These are phyloP conservation scores for Eucalyptus microcorys DNA, from an alignment of 345 rosid genomes.

Conservation along the genomic window DNA sequence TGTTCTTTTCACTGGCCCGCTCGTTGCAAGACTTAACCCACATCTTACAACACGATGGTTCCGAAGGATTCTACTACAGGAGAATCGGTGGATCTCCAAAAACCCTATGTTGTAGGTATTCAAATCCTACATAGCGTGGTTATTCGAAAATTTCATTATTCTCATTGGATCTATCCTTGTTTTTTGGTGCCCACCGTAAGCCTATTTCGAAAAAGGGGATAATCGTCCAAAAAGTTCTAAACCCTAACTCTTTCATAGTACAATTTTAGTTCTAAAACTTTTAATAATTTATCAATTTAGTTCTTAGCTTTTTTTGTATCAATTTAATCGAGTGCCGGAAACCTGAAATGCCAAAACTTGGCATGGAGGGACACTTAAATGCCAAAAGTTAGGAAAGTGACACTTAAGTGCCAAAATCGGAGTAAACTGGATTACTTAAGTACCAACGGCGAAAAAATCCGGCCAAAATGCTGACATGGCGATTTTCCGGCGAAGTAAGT, in stretches of 20 bases:
- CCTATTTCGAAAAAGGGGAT: neutral
- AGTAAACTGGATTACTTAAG: no score
- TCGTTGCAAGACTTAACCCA: neutral
- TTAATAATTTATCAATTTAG: no score
- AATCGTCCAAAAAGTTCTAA: neutral
- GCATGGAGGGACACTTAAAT: no score
- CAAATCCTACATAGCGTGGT: neutral
- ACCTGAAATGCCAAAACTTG: no score
- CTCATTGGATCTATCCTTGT: neutral
- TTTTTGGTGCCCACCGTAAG: neutral
- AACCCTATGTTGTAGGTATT: neutral
- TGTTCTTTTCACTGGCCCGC: neutral
- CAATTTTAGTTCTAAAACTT: no score
- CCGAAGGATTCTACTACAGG: neutral
- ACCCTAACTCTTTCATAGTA: neutral
- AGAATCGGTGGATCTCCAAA: neutral
- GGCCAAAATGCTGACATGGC: accelerated
- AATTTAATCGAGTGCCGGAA: no score
- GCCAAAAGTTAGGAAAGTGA: no score
- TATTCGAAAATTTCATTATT: neutral
- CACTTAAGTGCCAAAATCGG: no score
- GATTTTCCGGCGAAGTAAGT: no score
- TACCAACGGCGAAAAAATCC: accelerated
- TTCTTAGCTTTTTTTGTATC: neutral
- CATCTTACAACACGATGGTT: neutral